Evolutionary conservation across 768 basidiomycete species (phyloP).

Genomic region (Collybia nuda): DNA sequence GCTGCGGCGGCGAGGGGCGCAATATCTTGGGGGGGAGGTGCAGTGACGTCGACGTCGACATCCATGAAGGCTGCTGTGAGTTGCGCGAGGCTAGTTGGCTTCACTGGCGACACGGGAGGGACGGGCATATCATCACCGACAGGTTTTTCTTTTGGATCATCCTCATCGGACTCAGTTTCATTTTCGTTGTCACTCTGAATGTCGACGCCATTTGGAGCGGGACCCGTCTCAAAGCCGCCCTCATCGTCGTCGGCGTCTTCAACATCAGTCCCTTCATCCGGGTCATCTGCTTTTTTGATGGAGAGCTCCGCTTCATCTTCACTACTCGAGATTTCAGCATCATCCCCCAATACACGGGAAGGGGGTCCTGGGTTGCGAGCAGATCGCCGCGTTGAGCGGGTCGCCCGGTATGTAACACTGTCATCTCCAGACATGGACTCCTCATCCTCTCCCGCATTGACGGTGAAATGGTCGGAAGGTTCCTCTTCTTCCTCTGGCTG

Average conservation of each 20-base stretch:
- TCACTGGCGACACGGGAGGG: background rate
- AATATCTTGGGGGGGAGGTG: constrained; percentile 22
- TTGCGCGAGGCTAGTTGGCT: constrained; percentile 16
- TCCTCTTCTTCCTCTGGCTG: constrained; percentile 16
- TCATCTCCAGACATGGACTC: constrained; percentile 14
- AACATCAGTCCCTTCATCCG: background rate
- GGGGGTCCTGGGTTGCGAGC: constrained; percentile 8
- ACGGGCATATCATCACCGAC: constrained; percentile 16
- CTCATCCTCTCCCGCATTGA: constrained; percentile 12
- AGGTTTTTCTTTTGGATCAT: constrained; percentile 23
- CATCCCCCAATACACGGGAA: background rate
- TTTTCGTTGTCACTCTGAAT: constrained; percentile 27
- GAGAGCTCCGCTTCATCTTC: too few relatives aligned
- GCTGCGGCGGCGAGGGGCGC: constrained; percentile 33
- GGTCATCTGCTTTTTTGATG: too few relatives aligned
- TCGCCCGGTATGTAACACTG: constrained; percentile 3
- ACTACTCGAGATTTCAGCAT: too few relatives aligned
- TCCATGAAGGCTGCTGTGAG: constrained; percentile 20
- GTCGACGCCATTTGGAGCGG: constrained; percentile 5
- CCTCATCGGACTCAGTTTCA: constrained; percentile 23
- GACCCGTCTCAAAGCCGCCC: constrained; percentile 5
- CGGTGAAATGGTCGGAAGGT: background rate
- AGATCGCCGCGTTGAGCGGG: constrained; percentile 7
- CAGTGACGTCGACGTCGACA: constrained; percentile 27
- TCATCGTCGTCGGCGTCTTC: background rate